phyloP scores from a whole-genome alignment of 2,329 filamentous ascomycete genomes.

The Diaporthe citriasiana region DNA sequence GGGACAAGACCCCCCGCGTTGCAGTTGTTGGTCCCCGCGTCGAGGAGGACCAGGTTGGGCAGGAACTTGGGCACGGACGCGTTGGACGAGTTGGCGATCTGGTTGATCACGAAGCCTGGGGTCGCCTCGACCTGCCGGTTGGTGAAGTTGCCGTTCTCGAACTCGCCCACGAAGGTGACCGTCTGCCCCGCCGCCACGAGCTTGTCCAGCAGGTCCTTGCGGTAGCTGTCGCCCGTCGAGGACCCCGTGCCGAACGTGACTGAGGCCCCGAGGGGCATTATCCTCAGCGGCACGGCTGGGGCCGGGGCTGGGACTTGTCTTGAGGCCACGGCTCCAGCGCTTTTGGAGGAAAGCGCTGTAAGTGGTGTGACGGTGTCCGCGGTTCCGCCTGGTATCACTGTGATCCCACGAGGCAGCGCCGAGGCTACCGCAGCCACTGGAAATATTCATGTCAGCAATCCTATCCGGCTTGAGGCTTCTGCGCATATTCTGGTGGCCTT shows the following conservation, averaged over 20 bases:
- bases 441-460: not conserved
- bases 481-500: conserved; percentile 16
- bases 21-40: conserved; percentile 48
- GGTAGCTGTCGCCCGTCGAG: conserved; percentile 46
- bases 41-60: conserved; percentile 46
- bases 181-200: conserved; percentile 42
- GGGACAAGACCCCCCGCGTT: conserved; percentile 44
- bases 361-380: conserved; percentile 25
- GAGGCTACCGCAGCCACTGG: not conserved
- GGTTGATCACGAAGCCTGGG: conserved; percentile 44
- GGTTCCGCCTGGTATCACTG: conserved; percentile 20
- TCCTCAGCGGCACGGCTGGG: conserved; percentile 42
- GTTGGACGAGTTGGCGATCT: conserved; percentile 44
- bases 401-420: conserved; percentile 31
- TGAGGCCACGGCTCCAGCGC: not conserved
- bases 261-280: conserved; percentile 46
- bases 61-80: conserved; percentile 42
- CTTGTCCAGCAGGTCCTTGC: conserved; percentile 44
- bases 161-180: conserved; percentile 46
- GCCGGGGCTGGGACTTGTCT: conserved; percentile 2
- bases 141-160: conserved; percentile 44
- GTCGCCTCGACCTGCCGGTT: conserved; percentile 46
- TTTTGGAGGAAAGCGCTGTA: not conserved
- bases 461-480: too few relatives aligned
- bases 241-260: conserved; percentile 47